Evolutionary conservation across 2,329 filamentous ascomycete species (phyloP).

Genomic region (Aspergillus hortae): DNA sequence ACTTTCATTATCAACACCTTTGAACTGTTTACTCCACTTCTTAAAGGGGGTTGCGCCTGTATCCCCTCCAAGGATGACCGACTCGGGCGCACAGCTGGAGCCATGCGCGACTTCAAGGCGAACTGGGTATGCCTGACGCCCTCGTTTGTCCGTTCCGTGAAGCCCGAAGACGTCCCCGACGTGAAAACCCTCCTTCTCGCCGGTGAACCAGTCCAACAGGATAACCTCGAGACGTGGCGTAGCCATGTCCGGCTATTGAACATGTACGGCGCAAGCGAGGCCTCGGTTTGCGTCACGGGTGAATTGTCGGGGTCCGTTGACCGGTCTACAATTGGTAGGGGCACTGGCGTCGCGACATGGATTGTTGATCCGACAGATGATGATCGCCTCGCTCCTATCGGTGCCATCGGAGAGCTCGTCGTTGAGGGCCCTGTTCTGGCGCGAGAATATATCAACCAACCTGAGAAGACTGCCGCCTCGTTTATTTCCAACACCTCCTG

Average conservation of each 20-base stretch:
- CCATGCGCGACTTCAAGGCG: conserved; percentile 28
- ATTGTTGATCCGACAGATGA: conserved; percentile 4
- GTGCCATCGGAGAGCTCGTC: conserved; percentile 9
- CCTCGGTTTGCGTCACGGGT: conserved; percentile 7
- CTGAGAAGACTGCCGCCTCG: conserved; percentile 17
- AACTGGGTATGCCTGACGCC: neutral
- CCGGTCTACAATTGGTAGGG: conserved; percentile 5
- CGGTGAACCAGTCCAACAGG: neutral
- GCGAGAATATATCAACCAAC: conserved; percentile 23
- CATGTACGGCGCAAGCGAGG: conserved; percentile 8
- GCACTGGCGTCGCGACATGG: conserved; percentile 4
- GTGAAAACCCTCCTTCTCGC: neutral
- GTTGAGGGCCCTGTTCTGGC: conserved; percentile 13
- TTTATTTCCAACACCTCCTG: conserved; percentile 22
- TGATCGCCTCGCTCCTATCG: conserved; percentile 7
- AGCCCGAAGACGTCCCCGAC: neutral
- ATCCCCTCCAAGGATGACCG: conserved; percentile 46
- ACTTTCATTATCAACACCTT: conserved; percentile 47
- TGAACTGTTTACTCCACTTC: conserved; percentile 49
- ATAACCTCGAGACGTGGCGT: conserved; percentile 1
- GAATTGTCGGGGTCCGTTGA: conserved; percentile 5
- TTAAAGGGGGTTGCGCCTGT: conserved; percentile 52
- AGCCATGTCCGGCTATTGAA: conserved; percentile 4
- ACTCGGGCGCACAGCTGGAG: conserved; percentile 41
- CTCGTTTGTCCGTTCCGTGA: neutral